These are phyloP conservation scores for Umbelopsis isabellina DNA, from an alignment of 192 early-diverging fungal species.

Conservation along the genomic window DNA sequence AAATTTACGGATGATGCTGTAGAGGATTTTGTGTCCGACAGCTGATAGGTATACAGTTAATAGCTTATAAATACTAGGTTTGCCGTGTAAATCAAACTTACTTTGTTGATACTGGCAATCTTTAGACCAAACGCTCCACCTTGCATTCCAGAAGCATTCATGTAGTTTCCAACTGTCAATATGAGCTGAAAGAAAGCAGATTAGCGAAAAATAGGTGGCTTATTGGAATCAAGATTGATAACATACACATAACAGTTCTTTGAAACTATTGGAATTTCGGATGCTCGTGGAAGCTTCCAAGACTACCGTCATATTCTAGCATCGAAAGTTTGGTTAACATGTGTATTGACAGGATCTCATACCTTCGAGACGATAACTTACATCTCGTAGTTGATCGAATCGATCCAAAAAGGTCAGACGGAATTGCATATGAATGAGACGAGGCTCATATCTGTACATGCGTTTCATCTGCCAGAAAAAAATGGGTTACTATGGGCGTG, in stretches of 20 bases:
- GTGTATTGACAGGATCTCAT: neutral
- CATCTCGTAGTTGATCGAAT: conserved; percentile 62
- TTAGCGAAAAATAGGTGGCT: neutral
- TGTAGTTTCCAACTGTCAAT: conserved; percentile 80
- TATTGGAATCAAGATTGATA: neutral
- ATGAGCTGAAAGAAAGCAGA: conserved; percentile 48
- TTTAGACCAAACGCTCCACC: conserved; percentile 85
- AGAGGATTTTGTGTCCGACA: conserved; percentile 81
- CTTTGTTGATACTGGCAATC: conserved; percentile 79
- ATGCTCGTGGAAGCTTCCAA: conserved; percentile 63
- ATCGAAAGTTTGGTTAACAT: neutral
- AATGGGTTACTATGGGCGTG: neutral
- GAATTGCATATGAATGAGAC: conserved; percentile 66
- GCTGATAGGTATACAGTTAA: conserved; percentile 26
- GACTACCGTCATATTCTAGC: conserved; percentile 54
- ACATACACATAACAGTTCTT: conserved; percentile 65
- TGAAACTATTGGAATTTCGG: conserved; percentile 65
- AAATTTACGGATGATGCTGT: conserved; percentile 67
- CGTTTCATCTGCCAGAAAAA: conserved; percentile 56
- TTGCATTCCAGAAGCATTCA: conserved; percentile 75
- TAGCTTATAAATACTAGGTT: neutral
- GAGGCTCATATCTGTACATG: conserved; percentile 72
- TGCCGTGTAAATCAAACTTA: conserved; percentile 1
- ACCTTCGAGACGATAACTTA: conserved; percentile 13
- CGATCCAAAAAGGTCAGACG: conserved; percentile 67